These are phyloP conservation scores for Sporodiniella umbellata DNA, from an alignment of 371 early-diverging fungal genomes.

Conservation along the genomic window DNA sequence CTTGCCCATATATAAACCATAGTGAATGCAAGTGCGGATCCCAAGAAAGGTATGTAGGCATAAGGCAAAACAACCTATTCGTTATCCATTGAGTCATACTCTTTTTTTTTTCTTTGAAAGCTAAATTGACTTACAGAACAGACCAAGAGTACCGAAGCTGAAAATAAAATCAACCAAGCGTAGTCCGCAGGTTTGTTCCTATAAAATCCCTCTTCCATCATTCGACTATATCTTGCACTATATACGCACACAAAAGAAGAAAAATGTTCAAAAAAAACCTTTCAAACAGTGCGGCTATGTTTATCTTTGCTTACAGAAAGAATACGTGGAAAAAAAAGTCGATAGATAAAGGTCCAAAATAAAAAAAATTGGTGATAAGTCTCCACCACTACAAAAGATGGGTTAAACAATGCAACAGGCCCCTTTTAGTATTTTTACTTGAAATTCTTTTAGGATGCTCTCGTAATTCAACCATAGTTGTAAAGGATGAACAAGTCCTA, in stretches of 20 bases:
- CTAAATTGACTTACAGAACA: slow-evolving; percentile 28
- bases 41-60: slow-evolving; percentile 78
- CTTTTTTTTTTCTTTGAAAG: not conserved
- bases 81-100: not conserved
- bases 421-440: too few species aligned
- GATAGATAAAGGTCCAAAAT: slow-evolving; percentile 84
- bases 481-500: slow-evolving; percentile 66
- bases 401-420: not conserved
- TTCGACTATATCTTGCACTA: slow-evolving; percentile 83
- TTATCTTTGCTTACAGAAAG: slow-evolving; percentile 69
- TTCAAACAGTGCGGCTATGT: not conserved
- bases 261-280: too few species aligned
- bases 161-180: slow-evolving; percentile 78
- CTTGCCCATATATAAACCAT: slow-evolving; percentile 96
- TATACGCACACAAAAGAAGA: too few species aligned
- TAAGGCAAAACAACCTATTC: slow-evolving; percentile 67
- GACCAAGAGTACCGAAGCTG: slow-evolving; percentile 56
- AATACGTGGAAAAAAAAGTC: slow-evolving; percentile 94
- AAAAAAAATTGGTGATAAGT: slow-evolving; percentile 85
- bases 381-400: slow-evolving; percentile 84
- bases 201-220: slow-evolving; percentile 94
- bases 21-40: slow-evolving; percentile 79
- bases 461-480: slow-evolving; percentile 82
- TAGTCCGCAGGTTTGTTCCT: slow-evolving; percentile 89
- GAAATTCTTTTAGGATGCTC: slow-evolving; percentile 57